Evolutionary conservation across 2,329 filamentous ascomycete species (phyloP).

Genomic region (Chrysosporium keratinophilum): DNA sequence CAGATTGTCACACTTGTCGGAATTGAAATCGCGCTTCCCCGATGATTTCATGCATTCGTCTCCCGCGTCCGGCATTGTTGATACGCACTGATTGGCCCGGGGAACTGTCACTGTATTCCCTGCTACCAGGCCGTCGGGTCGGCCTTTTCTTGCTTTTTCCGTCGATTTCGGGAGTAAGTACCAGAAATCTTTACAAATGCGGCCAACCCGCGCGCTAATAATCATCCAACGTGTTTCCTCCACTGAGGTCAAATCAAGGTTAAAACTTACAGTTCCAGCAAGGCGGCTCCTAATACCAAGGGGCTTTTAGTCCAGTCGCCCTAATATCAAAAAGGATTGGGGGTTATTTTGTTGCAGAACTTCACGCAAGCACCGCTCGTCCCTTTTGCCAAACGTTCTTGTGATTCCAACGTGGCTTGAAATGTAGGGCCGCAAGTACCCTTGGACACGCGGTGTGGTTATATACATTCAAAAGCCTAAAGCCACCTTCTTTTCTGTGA

Average conservation of each 20-base stretch:
- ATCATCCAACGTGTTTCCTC: no score
- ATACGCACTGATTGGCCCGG: conserved; percentile 5
- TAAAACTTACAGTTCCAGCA: no score
- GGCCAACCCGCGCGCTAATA: background rate
- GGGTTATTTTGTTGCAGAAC: background rate
- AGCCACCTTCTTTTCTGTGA: background rate
- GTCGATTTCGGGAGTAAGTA: background rate
- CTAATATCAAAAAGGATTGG: no score
- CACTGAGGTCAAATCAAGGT: background rate
- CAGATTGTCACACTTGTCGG: background rate
- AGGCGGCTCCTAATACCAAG: no score
- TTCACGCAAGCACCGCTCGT: background rate
- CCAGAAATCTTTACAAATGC: background rate
- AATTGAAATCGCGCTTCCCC: conserved; percentile 4
- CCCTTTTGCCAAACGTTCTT: background rate
- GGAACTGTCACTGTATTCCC: conserved; percentile 7
- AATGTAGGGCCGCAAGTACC: background rate
- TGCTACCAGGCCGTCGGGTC: conserved; percentile 5
- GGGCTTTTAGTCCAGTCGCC: no score
- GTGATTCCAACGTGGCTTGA: conserved; percentile 1
- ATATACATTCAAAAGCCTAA: background rate
- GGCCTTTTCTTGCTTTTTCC: background rate
- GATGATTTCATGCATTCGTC: conserved; percentile 6
- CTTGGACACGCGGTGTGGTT: background rate
- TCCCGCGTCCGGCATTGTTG: background rate